Conservation (phyloP, 352 stramenopile genomes). For the Pythium graminicola region DNA sequence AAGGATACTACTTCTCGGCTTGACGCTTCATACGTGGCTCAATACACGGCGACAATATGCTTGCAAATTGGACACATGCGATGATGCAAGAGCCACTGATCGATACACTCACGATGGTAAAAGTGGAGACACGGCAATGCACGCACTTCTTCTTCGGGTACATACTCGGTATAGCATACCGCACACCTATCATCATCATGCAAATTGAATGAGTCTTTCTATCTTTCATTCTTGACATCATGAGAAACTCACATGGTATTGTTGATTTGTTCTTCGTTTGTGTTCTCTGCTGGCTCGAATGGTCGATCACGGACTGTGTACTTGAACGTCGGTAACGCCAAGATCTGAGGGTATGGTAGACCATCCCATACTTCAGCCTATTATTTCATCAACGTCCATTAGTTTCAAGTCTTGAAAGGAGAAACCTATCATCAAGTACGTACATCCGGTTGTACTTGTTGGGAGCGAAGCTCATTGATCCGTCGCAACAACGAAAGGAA, state of each 20-base stretch:
- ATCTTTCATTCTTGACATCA: background rate
- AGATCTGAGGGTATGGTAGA: constrained; percentile 76
- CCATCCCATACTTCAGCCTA: constrained; percentile 65
- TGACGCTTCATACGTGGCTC: constrained; percentile 10
- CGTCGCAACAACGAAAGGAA: constrained; percentile 71
- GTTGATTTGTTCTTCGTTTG: constrained; percentile 37
- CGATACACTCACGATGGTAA: constrained; percentile 88
- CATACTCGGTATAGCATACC: constrained; percentile 81
- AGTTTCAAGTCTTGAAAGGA: background rate
- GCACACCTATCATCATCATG: constrained; percentile 29
- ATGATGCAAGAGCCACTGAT: constrained; percentile 85
- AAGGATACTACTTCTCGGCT: background rate
- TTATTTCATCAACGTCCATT: background rate
- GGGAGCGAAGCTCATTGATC: constrained; percentile 79
- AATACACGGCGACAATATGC: constrained; percentile 75
- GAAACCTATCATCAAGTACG: background rate
- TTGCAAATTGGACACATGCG: constrained; percentile 85
- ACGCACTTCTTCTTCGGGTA: constrained; percentile 67
- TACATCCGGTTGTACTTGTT: constrained; percentile 46
- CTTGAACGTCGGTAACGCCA: constrained; percentile 72
- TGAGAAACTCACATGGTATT: constrained; percentile 39
- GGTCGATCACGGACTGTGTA: constrained; percentile 42
- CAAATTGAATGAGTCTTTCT: background rate
- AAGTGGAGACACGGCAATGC: constrained; percentile 82
- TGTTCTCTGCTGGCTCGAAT: constrained; percentile 18